Evolutionary conservation across 2,329 filamentous ascomycete genomes (phyloP), one percentile per base, ranked within the genome.

Genomic region (Harringtonia aguacate): DNA sequence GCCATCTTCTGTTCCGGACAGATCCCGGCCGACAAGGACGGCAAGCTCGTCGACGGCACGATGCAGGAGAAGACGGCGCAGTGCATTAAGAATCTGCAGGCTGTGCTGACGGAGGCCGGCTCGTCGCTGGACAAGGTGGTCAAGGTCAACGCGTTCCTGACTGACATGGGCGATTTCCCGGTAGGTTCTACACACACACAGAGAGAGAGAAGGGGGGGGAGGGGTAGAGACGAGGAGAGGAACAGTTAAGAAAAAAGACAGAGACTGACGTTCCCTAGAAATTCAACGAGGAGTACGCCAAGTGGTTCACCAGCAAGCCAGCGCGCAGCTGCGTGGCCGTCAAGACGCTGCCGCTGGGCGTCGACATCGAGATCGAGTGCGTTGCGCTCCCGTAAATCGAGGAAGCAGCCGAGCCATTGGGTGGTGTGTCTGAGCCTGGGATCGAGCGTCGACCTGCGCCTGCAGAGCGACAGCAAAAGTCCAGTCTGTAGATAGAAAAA

Each of bases 71-170:
- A 79, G 67, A 81, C 77, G 24, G 65, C 66, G 42, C 68, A 72
- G 52, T 78, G 73, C 64, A 72, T 86, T 62, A 70, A 84, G 65
- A 94, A 94, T 66, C 76, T 95, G 58, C 75, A 82, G 62, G 84
- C 85, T 36, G 86, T 97, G 46, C 78, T 97, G 41, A 75, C 79
- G 48, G 86, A 81, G 55, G 87, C 88, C 21, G 87, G 86, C 43
- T 89, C 84, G 20, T 77, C 75, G 42, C 74, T 97, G 47, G 66
- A 77, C 51, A 85, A 81, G 64, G 82, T 95, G 38, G 85, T 95
- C 67, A 95, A 95, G 75, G 84, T 88, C 55, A 86, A 81, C 61
- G 83, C 95, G 59, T 97, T 95, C 74, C 69, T 97, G 49, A 82
- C 84, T 41, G 84, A 94, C 65, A 97, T 97, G 90, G 77, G 73